Percentiles rank a stretch among this genome's conserved stretches.
phyloP scores from a whole-genome alignment of 345 rosid species.

The Populus tremula region DNA sequence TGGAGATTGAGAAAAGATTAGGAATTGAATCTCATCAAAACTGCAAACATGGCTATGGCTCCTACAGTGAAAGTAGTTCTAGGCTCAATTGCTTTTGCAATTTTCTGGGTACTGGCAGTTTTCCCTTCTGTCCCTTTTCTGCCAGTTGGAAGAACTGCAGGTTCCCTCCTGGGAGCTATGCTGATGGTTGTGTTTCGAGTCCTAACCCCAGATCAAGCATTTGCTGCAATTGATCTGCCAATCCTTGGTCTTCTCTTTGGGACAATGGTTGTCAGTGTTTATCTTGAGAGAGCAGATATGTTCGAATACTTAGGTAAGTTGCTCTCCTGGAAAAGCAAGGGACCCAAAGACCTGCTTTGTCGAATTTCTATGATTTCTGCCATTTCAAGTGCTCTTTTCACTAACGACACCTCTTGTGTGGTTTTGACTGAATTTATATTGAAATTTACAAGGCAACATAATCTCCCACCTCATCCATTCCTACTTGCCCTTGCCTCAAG shows the following conservation, averaged over 20 bases:
- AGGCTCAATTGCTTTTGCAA: conserved; percentile 65
- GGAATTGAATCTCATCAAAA: not conserved
- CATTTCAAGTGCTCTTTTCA: conserved; percentile 75
- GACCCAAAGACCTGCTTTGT: conserved; percentile 67
- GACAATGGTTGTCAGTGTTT: conserved; percentile 81
- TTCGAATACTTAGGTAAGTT: conserved; percentile 69
- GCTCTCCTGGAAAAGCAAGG: conserved; percentile 69
- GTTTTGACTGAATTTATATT: conserved; percentile 75
- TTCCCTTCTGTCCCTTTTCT: conserved; percentile 73
- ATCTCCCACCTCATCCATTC: conserved; percentile 76
- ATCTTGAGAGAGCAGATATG: conserved; percentile 84
- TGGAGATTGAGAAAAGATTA: not conserved
- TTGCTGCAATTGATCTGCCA: conserved; percentile 75
- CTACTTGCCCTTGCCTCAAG: conserved; percentile 79
- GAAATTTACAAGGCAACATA: conserved; percentile 75
- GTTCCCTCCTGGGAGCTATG: conserved; percentile 82
- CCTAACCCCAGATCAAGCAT: conserved; percentile 73
- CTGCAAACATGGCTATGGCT: conserved; percentile 61
- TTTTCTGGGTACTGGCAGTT: conserved; percentile 85
- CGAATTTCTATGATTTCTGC: conserved; percentile 73
- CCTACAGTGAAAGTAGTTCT: conserved; percentile 48
- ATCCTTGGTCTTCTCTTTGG: conserved; percentile 88
- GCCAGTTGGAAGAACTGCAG: conserved; percentile 90
- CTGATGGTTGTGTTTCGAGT: conserved; percentile 81
- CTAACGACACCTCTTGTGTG: conserved; percentile 81